phyloP scores from a whole-genome alignment of 2,329 filamentous ascomycete genomes.

The Xylaria sp. region DNA sequence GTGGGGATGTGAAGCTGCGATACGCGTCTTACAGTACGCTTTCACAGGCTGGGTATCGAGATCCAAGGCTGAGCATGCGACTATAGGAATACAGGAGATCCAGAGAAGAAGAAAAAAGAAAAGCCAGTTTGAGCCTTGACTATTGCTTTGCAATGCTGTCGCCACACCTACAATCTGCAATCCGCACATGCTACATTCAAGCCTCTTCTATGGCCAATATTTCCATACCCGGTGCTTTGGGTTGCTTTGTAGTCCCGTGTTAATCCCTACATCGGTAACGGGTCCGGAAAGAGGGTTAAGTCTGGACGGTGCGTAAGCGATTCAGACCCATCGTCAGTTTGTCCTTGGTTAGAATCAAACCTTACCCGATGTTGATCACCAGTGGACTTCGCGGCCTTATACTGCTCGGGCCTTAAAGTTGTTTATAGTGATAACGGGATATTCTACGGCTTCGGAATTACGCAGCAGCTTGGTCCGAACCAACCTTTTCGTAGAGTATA shows the following conservation, averaged over 20 bases:
- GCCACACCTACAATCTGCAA: constrained; percentile 11
- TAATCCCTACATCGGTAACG: background rate
- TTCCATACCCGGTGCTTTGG: background rate
- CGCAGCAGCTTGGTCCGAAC: background rate
- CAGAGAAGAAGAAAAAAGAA: constrained; percentile 37
- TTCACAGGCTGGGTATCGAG: constrained; percentile 3
- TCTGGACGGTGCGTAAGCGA: background rate
- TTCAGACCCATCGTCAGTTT: background rate
- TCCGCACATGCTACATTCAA: constrained; percentile 5
- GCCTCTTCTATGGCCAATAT: background rate
- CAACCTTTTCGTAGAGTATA: background rate
- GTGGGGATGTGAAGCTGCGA: constrained; percentile 22
- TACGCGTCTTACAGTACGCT: constrained; percentile 3
- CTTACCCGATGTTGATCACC: background rate
- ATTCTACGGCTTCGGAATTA: background rate
- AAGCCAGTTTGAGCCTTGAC: constrained; percentile 23
- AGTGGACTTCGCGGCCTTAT: background rate
- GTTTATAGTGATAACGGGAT: background rate
- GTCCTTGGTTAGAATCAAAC: background rate
- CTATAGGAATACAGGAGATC: constrained; percentile 38
- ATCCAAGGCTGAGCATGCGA: constrained; percentile 29
- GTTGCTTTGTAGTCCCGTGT: background rate
- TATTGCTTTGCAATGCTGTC: constrained; percentile 7
- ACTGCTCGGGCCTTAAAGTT: background rate
- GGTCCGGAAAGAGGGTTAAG: background rate